Evolutionary conservation across 495 filamentous ascomycete genomes (phyloP).

Genomic region (Darksidea phi): DNA sequence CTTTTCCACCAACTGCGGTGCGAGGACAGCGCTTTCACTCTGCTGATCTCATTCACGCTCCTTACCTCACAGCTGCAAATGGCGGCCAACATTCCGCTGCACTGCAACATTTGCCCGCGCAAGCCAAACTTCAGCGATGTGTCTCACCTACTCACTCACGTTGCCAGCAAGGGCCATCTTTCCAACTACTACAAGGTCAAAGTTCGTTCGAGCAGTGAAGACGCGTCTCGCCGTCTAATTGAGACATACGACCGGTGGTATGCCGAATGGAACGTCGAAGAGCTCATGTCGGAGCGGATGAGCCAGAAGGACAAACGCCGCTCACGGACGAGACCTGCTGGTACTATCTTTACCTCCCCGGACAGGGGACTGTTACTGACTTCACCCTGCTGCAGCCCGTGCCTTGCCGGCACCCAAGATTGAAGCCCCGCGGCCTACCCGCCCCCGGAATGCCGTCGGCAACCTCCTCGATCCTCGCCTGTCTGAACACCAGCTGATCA

Average conservation of each 20-base stretch:
- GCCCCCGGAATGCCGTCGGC: constrained; percentile 15
- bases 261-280: constrained; percentile 58
- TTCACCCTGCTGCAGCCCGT: constrained; percentile 8
- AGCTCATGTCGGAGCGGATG: constrained; percentile 68
- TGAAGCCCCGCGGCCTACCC: constrained; percentile 21
- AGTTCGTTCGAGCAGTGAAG: constrained; percentile 61
- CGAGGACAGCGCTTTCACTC: constrained; percentile 24
- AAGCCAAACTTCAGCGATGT: constrained; percentile 78
- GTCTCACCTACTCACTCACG: constrained; percentile 84
- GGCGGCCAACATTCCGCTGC: constrained; percentile 56
- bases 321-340: constrained; percentile 25
- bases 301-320: constrained; percentile 65
- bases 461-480: constrained; percentile 35
- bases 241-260: constrained; percentile 71
- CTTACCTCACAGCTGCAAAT: constrained; percentile 25
- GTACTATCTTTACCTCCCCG: constrained; percentile 18
- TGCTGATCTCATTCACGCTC: constrained; percentile 13
- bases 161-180: constrained; percentile 81
- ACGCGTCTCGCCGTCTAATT: constrained; percentile 50
- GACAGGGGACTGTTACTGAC: constrained; percentile 3
- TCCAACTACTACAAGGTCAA: constrained; percentile 70
- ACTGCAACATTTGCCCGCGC: constrained; percentile 77
- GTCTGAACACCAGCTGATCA: constrained; percentile 34
- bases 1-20: constrained; percentile 19
- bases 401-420: constrained; percentile 16